Evolutionary conservation across 2,329 filamentous ascomycete species (phyloP).

Genomic region (Penicillium sp.): DNA sequence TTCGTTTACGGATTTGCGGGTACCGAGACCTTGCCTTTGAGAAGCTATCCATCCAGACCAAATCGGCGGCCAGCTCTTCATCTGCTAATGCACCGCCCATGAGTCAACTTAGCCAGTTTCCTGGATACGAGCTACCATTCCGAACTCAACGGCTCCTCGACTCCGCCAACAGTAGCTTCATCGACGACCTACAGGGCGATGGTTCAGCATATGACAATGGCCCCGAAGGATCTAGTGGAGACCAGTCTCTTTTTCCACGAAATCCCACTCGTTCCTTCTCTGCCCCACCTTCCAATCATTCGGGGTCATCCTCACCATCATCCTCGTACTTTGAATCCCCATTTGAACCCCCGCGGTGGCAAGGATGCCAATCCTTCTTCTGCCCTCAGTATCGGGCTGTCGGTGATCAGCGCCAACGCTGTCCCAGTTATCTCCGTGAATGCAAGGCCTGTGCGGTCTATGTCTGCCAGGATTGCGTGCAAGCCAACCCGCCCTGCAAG

Average conservation of each 20-base stretch:
- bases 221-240: conserved; percentile 18
- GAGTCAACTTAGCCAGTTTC: conserved; percentile 15
- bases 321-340: conserved; percentile 39
- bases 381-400: conserved; percentile 44
- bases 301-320: conserved; percentile 41
- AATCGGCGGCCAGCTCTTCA: conserved; percentile 17
- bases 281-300: conserved; percentile 40
- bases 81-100: conserved; percentile 13
- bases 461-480: conserved; percentile 47
- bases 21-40: conserved; percentile 55
- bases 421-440: conserved; percentile 44
- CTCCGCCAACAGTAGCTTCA: conserved; percentile 37
- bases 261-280: conserved; percentile 38
- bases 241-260: conserved; percentile 25
- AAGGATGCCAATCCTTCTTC: conserved; percentile 50
- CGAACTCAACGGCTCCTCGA: conserved; percentile 30
- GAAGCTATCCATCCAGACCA: conserved; percentile 41
- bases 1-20: conserved; percentile 57
- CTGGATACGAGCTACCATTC: conserved; percentile 31
- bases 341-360: conserved; percentile 41
- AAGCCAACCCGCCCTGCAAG: conserved; percentile 41
- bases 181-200: conserved; percentile 33
- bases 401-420: conserved; percentile 47
- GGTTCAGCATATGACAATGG: conserved; percentile 25
- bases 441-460: conserved; percentile 47